Conservation (phyloP, 371 early-diverging fungal genomes). For the Vairimorpha ceranae region DNA sequence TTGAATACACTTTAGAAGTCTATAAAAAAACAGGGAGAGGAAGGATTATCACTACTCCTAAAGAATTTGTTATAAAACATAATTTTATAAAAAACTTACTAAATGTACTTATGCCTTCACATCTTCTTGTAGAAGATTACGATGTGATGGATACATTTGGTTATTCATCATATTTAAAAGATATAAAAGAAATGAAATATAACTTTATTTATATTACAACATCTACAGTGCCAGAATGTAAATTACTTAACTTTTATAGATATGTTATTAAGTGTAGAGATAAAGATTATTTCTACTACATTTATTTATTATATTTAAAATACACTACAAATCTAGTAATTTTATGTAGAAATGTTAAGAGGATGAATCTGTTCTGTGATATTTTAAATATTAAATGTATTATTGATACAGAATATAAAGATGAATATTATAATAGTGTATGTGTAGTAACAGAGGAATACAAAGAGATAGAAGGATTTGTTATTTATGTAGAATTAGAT, state of each 20-base stretch:
- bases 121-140: conserved; percentile 27
- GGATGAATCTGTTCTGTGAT: conserved; percentile 30
- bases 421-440: neutral
- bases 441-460: conserved; percentile 13
- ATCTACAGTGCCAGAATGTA: neutral
- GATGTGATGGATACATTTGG: conserved; percentile 22
- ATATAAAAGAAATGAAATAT: neutral
- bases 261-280: conserved; percentile 12
- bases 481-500: conserved; percentile 28
- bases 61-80: too few relatives aligned
- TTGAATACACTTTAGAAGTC: neutral
- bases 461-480: conserved; percentile 3
- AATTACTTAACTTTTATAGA: conserved; percentile 11
- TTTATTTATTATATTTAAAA: conserved; percentile 15
- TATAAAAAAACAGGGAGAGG: neutral
- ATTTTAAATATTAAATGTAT: conserved; percentile 21
- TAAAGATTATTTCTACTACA: conserved; percentile 19
- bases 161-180: neutral
- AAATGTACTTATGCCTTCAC: neutral
- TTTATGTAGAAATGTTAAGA: conserved; percentile 16
- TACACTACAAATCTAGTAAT: conserved; percentile 12
- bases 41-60: conserved; percentile 1
- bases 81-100: neutral
- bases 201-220: conserved; percentile 15
- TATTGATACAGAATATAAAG: neutral